Evolutionary conservation across 2,329 filamentous ascomycete genomes (phyloP).

Genomic region (Claviceps sorghi): DNA sequence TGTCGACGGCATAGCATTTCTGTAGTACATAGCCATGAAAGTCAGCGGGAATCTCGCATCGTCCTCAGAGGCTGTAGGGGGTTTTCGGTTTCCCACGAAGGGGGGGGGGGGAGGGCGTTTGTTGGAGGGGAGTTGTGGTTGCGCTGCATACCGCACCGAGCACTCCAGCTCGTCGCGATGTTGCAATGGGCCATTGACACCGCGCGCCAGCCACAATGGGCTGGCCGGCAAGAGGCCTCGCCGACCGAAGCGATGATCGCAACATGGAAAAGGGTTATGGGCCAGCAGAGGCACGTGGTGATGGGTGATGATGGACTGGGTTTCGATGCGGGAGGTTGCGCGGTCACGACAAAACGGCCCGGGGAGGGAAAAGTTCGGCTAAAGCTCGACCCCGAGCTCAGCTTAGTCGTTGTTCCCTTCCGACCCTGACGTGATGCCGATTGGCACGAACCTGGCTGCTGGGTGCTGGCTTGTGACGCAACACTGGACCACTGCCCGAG

Average conservation of each 20-base stretch:
- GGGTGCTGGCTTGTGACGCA: conserved; percentile 17
- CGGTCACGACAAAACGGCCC: conserved; percentile 27
- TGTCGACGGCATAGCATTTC: conserved; percentile 43
- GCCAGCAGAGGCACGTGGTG: conserved; percentile 21
- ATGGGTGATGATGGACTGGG: conserved; percentile 14
- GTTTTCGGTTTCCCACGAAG: neutral
- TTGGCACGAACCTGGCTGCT: conserved; percentile 17
- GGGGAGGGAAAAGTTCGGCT: conserved; percentile 29
- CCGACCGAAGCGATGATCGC: conserved; percentile 53
- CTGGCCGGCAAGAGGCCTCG: conserved; percentile 42
- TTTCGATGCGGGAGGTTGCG: conserved; percentile 11
- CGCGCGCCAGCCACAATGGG: conserved; percentile 35
- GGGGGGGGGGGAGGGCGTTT: no score
- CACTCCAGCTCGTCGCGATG: conserved; percentile 19
- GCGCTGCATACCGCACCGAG: conserved; percentile 17
- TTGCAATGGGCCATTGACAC: conserved; percentile 42
- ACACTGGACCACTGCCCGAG: conserved; percentile 3
- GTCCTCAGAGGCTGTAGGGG: neutral
- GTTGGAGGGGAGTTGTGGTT: no score
- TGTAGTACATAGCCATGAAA: conserved; percentile 13
- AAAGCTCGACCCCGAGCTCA: conserved; percentile 11
- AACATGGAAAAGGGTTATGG: conserved; percentile 47
- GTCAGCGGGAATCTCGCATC: neutral
- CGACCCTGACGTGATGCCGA: conserved; percentile 4
- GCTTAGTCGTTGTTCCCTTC: neutral